Evolutionary conservation across 805 yeast species (phyloP).

Genomic region (Jamesozyma spencerorum): DNA sequence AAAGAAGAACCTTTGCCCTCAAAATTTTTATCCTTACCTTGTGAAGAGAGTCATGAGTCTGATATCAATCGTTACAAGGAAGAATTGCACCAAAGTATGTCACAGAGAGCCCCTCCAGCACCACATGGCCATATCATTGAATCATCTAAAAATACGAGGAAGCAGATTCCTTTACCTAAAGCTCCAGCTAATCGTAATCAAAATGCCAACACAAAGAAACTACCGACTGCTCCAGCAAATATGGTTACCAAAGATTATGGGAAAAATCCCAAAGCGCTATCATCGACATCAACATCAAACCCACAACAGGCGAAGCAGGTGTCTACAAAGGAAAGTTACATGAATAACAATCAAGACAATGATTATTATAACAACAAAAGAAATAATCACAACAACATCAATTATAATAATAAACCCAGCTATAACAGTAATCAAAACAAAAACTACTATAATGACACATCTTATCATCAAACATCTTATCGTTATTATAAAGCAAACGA

Average conservation of each 20-base stretch:
- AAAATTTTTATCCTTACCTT: constrained; percentile 45
- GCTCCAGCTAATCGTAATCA: not conserved
- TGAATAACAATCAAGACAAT: not conserved
- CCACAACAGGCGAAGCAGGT: no score
- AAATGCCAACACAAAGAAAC: not conserved
- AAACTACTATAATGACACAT: not conserved
- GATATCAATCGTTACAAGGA: constrained; percentile 55
- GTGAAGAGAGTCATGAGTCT: constrained; percentile 84
- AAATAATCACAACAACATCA: not conserved
- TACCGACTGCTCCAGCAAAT: constrained; percentile 6
- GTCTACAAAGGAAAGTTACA: not conserved
- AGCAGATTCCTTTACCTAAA: not conserved
- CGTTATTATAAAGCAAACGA: not conserved
- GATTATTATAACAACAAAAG: not conserved
- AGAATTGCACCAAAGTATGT: constrained; percentile 29
- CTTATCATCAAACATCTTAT: not conserved
- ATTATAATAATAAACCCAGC: not conserved
- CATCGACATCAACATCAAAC: no score
- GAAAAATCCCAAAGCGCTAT: no score
- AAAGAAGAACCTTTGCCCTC: constrained; percentile 58
- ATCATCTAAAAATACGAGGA: not conserved
- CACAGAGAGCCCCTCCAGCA: constrained; percentile 28
- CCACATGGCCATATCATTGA: constrained; percentile 27
- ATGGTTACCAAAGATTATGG: no score
- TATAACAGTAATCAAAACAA: not conserved